Conservation (phyloP, 768 basidiomycete genomes). For the Kwoniella sp. region DNA sequence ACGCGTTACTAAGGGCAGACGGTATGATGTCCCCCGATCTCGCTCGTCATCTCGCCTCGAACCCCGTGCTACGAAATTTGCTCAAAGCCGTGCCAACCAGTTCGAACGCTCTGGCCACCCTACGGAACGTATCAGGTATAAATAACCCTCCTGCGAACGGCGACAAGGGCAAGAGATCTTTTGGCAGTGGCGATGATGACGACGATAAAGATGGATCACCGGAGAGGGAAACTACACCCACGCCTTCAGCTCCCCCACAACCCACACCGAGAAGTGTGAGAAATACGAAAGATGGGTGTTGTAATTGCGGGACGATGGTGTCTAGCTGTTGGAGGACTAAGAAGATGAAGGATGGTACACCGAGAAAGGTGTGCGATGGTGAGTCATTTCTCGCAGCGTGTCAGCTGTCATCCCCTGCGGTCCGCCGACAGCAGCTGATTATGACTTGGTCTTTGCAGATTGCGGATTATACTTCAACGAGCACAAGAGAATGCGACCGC, state of each 20-base stretch:
- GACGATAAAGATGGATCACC: conserved; percentile 24
- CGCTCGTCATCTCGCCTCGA: conserved; percentile 35
- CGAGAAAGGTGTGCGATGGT: conserved; percentile 49
- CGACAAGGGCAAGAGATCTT: conserved; percentile 7
- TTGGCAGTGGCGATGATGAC: conserved; percentile 6
- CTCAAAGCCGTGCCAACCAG: conserved; percentile 41
- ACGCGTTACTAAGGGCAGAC: conserved; percentile 37
- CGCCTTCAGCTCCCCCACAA: conserved; percentile 15
- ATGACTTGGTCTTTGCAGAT: conserved; percentile 13
- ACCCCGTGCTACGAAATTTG: conserved; percentile 40
- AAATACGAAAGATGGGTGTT: conserved; percentile 30
- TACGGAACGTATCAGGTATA: conserved; percentile 21
- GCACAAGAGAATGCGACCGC: conserved; percentile 47
- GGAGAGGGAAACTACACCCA: conserved; percentile 20
- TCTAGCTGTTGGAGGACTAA: conserved; percentile 38
- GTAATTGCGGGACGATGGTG: conserved; percentile 44
- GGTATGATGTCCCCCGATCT: conserved; percentile 44
- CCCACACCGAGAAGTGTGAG: conserved; percentile 14
- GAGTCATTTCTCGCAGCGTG: conserved; percentile 7
- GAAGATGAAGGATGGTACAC: conserved; percentile 40
- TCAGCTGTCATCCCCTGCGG: too few species aligned
- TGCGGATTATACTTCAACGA: conserved; percentile 50
- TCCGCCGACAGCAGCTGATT: conserved; percentile 1
- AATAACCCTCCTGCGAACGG: conserved; percentile 7
- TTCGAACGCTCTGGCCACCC: conserved; percentile 13